A percentile compares a stretch with the other conserved stretches of the same genome.
Evolutionary conservation across 2,329 filamentous ascomycete species (phyloP).

Genomic region (Dactylellina drechsleri): DNA sequence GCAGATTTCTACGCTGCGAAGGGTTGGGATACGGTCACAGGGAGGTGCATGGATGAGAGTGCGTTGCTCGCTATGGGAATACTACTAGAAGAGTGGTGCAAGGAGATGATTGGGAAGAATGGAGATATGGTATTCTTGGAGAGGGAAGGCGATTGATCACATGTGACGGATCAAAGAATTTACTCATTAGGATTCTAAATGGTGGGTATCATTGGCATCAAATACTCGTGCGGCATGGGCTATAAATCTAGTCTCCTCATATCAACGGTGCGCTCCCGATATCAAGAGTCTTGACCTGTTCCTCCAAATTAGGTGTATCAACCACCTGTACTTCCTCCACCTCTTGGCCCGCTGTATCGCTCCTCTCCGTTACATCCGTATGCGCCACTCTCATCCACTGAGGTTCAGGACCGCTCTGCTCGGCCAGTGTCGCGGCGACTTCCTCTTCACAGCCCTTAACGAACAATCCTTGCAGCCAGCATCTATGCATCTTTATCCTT

Average conservation of each 20-base stretch:
- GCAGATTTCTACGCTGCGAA: slow-evolving; percentile 72
- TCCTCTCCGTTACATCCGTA: slow-evolving; percentile 42
- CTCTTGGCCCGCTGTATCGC: not conserved
- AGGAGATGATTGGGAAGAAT: slow-evolving; percentile 70
- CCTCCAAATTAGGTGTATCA: slow-evolving; percentile 40
- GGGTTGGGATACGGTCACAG: slow-evolving; percentile 60
- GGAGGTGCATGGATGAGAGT: slow-evolving; percentile 78
- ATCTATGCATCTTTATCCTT: slow-evolving; percentile 97
- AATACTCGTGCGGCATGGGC: slow-evolving; percentile 5
- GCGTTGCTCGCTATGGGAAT: slow-evolving; percentile 79
- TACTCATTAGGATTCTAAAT: not conserved
- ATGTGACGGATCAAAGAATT: not conserved
- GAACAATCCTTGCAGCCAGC: slow-evolving; percentile 90
- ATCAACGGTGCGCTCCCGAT: slow-evolving; percentile 27
- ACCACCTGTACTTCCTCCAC: slow-evolving; percentile 36
- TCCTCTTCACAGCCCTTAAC: slow-evolving; percentile 66
- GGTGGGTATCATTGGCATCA: slow-evolving; percentile 42
- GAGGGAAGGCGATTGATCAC: slow-evolving; percentile 60
- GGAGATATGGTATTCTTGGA: slow-evolving; percentile 80
- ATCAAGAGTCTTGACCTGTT: slow-evolving; percentile 38
- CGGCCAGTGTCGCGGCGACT: slow-evolving; percentile 24
- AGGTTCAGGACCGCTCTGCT: slow-evolving; percentile 43
- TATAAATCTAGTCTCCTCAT: slow-evolving; percentile 12
- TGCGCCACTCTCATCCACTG: slow-evolving; percentile 54
- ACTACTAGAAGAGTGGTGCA: slow-evolving; percentile 75